Conservation (phyloP, 139 green algal genomes). For the Coelastrella sp. region DNA sequence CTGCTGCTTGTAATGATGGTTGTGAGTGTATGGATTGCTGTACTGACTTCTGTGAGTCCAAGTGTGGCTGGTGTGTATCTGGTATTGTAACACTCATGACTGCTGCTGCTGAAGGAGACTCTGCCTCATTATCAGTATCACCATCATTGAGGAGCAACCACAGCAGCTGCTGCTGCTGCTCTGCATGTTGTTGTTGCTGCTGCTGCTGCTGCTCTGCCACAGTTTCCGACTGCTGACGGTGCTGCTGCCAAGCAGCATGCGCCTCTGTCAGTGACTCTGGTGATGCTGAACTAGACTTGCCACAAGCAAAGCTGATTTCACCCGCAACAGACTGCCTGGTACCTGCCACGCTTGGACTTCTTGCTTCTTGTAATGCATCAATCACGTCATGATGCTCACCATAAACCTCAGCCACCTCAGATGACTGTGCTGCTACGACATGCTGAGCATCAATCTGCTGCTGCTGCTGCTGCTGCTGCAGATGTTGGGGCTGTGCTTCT, state of each 20-base stretch:
- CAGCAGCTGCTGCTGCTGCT: constrained; percentile 16
- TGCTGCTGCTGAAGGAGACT: background rate
- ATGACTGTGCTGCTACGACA: background rate
- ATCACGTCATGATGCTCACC: background rate
- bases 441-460: background rate
- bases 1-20: background rate
- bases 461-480: background rate
- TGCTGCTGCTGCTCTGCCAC: background rate
- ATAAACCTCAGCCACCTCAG: background rate
- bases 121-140: background rate
- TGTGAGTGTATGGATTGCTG: too few species aligned
- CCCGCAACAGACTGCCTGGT: background rate
- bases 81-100: too few species aligned
- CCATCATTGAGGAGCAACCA: background rate
- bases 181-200: constrained; percentile 2
- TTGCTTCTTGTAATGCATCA: too few species aligned
- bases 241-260: background rate
- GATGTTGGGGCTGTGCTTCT: background rate
- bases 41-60: too few species aligned
- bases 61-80: too few species aligned
- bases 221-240: background rate
- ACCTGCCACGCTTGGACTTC: background rate
- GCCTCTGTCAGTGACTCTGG: background rate
- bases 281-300: background rate
- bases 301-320: constrained; percentile 32